Percentiles rank a stretch among this genome's conserved stretches.
Evolutionary conservation across 148 eudicot genomes (phyloP).

Genomic region (Rhododendron henanense): DNA sequence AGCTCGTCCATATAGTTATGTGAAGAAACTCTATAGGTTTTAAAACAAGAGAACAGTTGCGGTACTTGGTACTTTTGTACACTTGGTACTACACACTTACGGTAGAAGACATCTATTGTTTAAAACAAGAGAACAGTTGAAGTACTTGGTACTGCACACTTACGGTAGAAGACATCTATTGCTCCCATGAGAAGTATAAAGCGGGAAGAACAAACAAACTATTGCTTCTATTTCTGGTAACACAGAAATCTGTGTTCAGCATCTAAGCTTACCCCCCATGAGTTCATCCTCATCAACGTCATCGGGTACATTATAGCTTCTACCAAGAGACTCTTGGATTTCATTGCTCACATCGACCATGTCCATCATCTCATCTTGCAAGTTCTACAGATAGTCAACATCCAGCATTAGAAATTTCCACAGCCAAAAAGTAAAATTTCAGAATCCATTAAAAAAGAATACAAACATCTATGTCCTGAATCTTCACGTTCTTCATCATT

Average conservation of each 20-base stretch:
- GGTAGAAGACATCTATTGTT: neutral
- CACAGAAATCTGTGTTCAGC: neutral
- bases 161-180: neutral
- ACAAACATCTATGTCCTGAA: constrained; percentile 84
- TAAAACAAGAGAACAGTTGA: neutral
- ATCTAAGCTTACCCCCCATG: constrained; percentile 64
- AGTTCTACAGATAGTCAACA: constrained; percentile 39
- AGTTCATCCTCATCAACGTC: constrained; percentile 91
- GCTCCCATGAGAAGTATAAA: neutral
- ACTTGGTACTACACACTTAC: neutral
- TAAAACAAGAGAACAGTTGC: neutral
- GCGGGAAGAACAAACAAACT: neutral
- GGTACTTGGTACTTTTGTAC: neutral
- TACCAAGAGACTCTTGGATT: constrained; percentile 87
- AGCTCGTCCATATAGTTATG: neutral
- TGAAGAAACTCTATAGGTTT: neutral
- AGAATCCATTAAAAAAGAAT: neutral
- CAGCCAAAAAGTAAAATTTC: neutral
- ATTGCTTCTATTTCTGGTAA: neutral
- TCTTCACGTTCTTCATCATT: constrained; percentile 91
- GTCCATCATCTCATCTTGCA: constrained; percentile 97
- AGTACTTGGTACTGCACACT: neutral
- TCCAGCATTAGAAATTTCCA: neutral
- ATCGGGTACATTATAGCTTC: constrained; percentile 86
- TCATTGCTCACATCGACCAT: constrained; percentile 90